Evolutionary conservation across 208 protist species (phyloP).

Genomic region (Trypanosoma mega): DNA sequence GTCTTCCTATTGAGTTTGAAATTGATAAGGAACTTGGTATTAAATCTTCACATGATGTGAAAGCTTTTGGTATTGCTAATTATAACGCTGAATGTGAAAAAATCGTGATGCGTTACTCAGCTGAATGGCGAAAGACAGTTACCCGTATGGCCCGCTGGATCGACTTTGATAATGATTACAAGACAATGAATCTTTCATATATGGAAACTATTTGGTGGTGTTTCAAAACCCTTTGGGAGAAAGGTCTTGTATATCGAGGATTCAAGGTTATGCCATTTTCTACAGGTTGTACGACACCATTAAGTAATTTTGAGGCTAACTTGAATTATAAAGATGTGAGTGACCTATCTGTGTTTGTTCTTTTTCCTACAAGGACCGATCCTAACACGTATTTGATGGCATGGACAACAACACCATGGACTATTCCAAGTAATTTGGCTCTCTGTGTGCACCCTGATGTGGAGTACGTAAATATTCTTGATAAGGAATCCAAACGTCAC

Average conservation of each 20-base stretch:
- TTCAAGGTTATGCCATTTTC: constrained; percentile 99
- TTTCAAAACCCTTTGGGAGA: constrained; percentile 98
- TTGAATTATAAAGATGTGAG: constrained; percentile 98
- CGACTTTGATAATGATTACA: constrained; percentile 99
- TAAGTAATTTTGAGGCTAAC: constrained; percentile 99
- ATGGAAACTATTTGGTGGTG: constrained; percentile 99
- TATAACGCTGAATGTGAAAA: constrained; percentile 98
- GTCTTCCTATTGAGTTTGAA: constrained; percentile 99
- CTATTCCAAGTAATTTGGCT: constrained; percentile 98
- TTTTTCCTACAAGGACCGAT: constrained; percentile 91
- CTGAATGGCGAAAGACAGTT: constrained; percentile 97
- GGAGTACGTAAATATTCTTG: constrained; percentile 97
- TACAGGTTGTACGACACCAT: constrained; percentile 97
- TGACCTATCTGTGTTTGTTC: constrained; percentile 93
- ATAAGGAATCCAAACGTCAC: constrained; percentile 79
- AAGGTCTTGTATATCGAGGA: constrained; percentile 98
- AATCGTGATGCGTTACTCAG: constrained; percentile 99
- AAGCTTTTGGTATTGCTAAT: constrained; percentile 96
- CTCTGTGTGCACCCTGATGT: constrained; percentile 98
- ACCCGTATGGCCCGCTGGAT: constrained; percentile 98
- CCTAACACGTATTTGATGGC: constrained; percentile 92
- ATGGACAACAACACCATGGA: constrained; percentile 99
- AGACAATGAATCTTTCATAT: constrained; percentile 98
- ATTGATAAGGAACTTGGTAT: constrained; percentile 98
- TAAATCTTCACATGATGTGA: constrained; percentile 94